Evolutionary conservation across 2,329 filamentous ascomycete species (phyloP).

Genomic region (Claviceps purpurea): DNA sequence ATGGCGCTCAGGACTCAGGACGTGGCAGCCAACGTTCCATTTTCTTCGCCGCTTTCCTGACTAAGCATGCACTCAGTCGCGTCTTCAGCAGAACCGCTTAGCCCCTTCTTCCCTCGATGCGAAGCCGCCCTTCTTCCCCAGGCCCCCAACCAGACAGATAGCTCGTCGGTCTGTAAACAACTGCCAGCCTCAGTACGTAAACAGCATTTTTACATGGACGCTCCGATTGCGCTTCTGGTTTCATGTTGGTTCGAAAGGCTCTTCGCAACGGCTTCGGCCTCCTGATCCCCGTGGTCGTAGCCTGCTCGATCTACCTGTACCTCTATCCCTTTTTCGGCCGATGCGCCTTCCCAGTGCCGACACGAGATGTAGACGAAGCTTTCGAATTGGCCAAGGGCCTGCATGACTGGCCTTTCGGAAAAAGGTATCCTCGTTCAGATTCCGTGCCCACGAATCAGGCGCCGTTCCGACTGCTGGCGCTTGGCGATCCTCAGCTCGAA

Average conservation of each 20-base stretch:
- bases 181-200: not conserved
- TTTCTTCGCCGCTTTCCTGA: not conserved
- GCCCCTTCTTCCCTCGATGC: not conserved
- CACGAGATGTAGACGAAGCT: slow-evolving; percentile 18
- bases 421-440: slow-evolving; percentile 10
- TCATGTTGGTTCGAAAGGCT: slow-evolving; percentile 39
- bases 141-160: not conserved
- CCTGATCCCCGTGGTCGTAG: slow-evolving; percentile 47
- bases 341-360: slow-evolving; percentile 62
- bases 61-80: not conserved
- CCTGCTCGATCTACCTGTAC: slow-evolving; percentile 68
- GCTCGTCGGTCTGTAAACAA: not conserved
- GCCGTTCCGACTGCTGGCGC: slow-evolving; percentile 73
- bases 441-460: slow-evolving; percentile 29
- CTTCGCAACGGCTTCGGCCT: slow-evolving; percentile 44
- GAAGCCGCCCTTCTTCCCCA: not conserved
- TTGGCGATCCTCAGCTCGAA: slow-evolving; percentile 89
- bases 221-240: slow-evolving; percentile 21
- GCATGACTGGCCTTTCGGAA: slow-evolving; percentile 25
- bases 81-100: not conserved
- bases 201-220: not conserved
- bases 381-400: slow-evolving; percentile 25
- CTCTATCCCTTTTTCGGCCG: slow-evolving; percentile 69
- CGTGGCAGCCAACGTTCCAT: too few species aligned
- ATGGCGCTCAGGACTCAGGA: not conserved